Conservation (phyloP, 73 alveolate species). For the Blepharisma japonicum region DNA sequence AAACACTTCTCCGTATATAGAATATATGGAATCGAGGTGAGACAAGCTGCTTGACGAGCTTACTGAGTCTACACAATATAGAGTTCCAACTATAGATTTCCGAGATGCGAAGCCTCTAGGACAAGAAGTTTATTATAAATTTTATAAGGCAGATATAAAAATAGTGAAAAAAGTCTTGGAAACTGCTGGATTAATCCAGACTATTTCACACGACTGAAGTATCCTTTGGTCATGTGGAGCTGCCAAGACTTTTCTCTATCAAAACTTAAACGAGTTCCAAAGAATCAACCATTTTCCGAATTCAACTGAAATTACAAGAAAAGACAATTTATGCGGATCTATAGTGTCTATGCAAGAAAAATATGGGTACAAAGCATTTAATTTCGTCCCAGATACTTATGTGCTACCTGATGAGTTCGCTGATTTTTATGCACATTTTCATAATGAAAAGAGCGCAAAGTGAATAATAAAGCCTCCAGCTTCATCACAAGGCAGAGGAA, state of each 20-base stretch:
- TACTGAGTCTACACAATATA: not conserved
- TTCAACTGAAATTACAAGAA: conserved; percentile 70
- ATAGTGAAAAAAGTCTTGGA: conserved; percentile 6
- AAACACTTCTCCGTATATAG: not conserved
- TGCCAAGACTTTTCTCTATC: conserved; percentile 47
- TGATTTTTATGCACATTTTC: conserved; percentile 51
- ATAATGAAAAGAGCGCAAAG: conserved; percentile 59
- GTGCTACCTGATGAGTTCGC: conserved; percentile 83
- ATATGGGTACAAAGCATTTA: conserved; percentile 59
- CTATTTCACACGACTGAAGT: conserved; percentile 75
- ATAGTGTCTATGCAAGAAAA: conserved; percentile 43
- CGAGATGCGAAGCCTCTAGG: not conserved
- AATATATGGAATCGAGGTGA: not conserved
- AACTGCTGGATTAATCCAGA: conserved; percentile 44
- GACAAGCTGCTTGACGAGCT: not conserved
- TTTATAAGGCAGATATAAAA: conserved; percentile 10
- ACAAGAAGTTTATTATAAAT: conserved; percentile 3
- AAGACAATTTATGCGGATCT: conserved; percentile 59
- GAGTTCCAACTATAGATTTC: not conserved
- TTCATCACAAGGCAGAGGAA: conserved; percentile 81
- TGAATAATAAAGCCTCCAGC: conserved; percentile 78
- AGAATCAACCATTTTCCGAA: conserved; percentile 90
- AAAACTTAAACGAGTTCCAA: conserved; percentile 52
- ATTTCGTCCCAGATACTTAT: conserved; percentile 59
- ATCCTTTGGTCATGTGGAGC: conserved; percentile 51